Evolutionary conservation across 2,329 filamentous ascomycete species (phyloP).

Genomic region (Moelleriella libera): DNA sequence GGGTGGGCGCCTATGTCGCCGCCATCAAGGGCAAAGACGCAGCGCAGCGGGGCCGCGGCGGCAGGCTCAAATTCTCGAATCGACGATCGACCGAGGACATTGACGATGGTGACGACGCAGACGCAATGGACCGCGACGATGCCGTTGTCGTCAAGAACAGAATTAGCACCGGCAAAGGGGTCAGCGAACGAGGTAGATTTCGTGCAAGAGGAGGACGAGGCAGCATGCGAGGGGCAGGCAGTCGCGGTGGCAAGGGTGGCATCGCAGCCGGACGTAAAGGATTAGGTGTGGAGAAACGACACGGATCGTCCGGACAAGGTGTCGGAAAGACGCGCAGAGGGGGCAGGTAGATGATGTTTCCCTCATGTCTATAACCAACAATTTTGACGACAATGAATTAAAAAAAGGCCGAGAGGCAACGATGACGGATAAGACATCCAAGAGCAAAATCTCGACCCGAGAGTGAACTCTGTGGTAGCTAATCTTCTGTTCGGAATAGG

Average conservation of each 20-base stretch:
- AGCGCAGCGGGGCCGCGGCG: constrained; percentile 48
- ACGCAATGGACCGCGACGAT: constrained; percentile 39
- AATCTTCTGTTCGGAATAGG: too few relatives aligned
- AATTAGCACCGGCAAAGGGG: constrained; percentile 21
- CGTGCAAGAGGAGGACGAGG: constrained; percentile 17
- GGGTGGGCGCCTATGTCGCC: constrained; percentile 55
- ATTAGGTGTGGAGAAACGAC: constrained; percentile 34
- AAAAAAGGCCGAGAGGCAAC: too few relatives aligned
- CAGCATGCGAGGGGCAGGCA: constrained; percentile 18
- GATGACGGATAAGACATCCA: too few relatives aligned
- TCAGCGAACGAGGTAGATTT: constrained; percentile 10
- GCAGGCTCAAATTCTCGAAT: constrained; percentile 60
- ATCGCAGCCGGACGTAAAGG: constrained; percentile 32
- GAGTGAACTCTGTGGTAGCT: too few relatives aligned
- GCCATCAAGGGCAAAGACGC: constrained; percentile 55
- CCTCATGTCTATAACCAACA: too few relatives aligned
- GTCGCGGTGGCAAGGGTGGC: constrained; percentile 31
- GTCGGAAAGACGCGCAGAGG: constrained; percentile 26
- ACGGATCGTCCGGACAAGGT: constrained; percentile 22
- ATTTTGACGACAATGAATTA: too few relatives aligned
- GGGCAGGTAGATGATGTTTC: background rate
- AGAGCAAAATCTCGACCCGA: too few relatives aligned
- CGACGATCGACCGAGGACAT: constrained; percentile 22
- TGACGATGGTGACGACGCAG: constrained; percentile 27
- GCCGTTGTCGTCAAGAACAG: constrained; percentile 37